Percentiles rank a stretch among this genome's conserved stretches.
These are phyloP conservation scores for Claviceps paspali DNA, from an alignment of 2,329 filamentous ascomycete species.

Conservation along the genomic window DNA sequence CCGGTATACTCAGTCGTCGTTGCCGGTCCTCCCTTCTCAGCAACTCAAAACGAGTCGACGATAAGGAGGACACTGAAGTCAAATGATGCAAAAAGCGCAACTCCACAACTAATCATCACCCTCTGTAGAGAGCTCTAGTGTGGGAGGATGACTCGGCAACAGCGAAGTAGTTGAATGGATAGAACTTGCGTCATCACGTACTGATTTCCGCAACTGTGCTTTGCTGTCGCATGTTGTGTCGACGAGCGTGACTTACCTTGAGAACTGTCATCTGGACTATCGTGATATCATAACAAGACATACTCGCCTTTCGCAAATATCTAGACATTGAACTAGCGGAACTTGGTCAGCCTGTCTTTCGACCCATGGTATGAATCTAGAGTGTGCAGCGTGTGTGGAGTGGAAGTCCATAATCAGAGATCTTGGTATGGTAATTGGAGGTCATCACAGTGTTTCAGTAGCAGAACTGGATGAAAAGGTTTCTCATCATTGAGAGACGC, in stretches of 20 bases:
- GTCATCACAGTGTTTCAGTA: slow-evolving; percentile 55
- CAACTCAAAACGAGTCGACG: slow-evolving; percentile 40
- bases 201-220: neutral
- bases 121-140: slow-evolving; percentile 38
- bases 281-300: too few species aligned
- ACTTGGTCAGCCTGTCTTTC: neutral
- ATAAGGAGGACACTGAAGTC: slow-evolving; percentile 38
- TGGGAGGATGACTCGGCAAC: slow-evolving; percentile 57
- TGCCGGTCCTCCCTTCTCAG: slow-evolving; percentile 34
- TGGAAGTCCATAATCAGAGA: slow-evolving; percentile 34
- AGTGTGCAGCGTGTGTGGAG: neutral
- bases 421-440: slow-evolving; percentile 49
- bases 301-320: too few species aligned
- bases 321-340: neutral
- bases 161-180: slow-evolving; percentile 62
- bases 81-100: slow-evolving; percentile 39
- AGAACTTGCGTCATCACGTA: slow-evolving; percentile 38
- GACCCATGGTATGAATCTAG: neutral
- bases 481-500: slow-evolving; percentile 42
- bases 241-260: neutral
- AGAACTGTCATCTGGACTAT: too few species aligned
- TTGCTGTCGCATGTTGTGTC: neutral
- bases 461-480: slow-evolving; percentile 54
- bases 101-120: slow-evolving; percentile 64
- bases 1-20: slow-evolving; percentile 53